Percentiles rank a stretch among this genome's conserved stretches.
Conservation (phyloP, 768 basidiomycete genomes). For the Austroboletus eburneus region DNA sequence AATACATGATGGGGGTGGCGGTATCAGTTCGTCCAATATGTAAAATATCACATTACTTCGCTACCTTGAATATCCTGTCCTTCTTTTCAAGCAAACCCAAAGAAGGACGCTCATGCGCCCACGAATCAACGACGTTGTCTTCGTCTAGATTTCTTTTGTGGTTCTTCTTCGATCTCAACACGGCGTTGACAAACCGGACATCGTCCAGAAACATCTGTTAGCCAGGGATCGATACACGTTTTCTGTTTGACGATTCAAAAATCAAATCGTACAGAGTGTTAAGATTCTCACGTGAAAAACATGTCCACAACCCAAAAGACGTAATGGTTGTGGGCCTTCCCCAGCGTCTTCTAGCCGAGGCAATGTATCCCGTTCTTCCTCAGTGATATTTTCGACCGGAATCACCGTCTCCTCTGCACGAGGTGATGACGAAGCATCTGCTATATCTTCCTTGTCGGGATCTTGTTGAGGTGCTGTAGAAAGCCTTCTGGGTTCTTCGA, state of each 20-base stretch:
- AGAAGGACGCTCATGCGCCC: constrained; percentile 1
- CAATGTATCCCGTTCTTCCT: constrained; percentile 38
- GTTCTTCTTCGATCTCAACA: constrained; percentile 48
- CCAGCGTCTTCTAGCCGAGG: constrained; percentile 67
- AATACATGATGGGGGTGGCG: constrained; percentile 18
- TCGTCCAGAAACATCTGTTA: constrained; percentile 77
- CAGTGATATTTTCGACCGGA: constrained; percentile 34
- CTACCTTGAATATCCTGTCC: constrained; percentile 28
- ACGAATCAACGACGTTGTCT: constrained; percentile 19
- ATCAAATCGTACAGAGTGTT: neutral
- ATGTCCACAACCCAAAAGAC: constrained; percentile 77
- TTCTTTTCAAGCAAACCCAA: constrained; percentile 7
- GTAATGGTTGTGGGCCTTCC: constrained; percentile 70
- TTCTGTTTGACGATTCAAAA: constrained; percentile 41
- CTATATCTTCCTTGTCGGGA: constrained; percentile 21
- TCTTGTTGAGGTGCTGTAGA: constrained; percentile 25
- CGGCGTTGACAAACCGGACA: constrained; percentile 84
- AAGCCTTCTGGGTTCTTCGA: constrained; percentile 60
- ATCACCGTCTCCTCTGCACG: constrained; percentile 24
- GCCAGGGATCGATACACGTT: constrained; percentile 89
- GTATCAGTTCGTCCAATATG: constrained; percentile 27
- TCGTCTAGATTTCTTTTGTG: constrained; percentile 31
- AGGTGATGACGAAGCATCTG: constrained; percentile 8
- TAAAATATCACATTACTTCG: constrained; percentile 30
- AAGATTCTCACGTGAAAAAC: constrained; percentile 75